Conservation (phyloP, 1,284 basidiomycete genomes). For the Marasmius tenuissimus region DNA sequence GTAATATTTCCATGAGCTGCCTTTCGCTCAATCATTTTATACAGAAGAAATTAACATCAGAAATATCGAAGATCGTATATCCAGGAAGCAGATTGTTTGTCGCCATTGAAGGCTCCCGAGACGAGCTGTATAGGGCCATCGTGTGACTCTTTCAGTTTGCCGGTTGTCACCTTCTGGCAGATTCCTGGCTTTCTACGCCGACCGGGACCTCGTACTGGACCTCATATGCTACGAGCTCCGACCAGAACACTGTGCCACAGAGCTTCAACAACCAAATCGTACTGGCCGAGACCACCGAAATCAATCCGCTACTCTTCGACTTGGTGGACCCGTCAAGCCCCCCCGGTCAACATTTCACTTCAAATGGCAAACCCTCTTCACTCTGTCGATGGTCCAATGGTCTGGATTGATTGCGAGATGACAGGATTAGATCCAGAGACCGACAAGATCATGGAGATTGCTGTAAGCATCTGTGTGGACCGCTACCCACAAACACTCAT, state of each 20-base stretch:
- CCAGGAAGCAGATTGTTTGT: no score
- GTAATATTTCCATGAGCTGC: background rate
- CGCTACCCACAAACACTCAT: background rate
- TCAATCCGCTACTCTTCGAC: background rate
- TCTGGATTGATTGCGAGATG: slow-evolving; percentile 93
- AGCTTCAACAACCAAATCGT: background rate
- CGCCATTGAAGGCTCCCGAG: no score
- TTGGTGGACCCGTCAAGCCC: background rate
- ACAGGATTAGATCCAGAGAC: slow-evolving; percentile 49
- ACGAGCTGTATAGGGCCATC: no score
- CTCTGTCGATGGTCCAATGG: slow-evolving; percentile 65
- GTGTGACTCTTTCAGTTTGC: no score
- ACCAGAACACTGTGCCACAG: background rate
- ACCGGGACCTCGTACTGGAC: background rate
- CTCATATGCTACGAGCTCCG: slow-evolving; percentile 1
- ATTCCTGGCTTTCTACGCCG: background rate
- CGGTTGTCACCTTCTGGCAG: no score
- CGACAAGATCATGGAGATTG: slow-evolving; percentile 79
- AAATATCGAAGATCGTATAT: no score
- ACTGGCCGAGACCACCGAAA: background rate
- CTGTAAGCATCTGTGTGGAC: slow-evolving; percentile 37
- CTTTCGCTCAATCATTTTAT: background rate
- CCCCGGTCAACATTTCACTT: background rate
- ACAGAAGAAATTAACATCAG: background rate
- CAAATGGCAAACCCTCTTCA: slow-evolving; percentile 30